Evolutionary conservation across 768 basidiomycete species (phyloP).

Genomic region (Hericium erinaceus): DNA sequence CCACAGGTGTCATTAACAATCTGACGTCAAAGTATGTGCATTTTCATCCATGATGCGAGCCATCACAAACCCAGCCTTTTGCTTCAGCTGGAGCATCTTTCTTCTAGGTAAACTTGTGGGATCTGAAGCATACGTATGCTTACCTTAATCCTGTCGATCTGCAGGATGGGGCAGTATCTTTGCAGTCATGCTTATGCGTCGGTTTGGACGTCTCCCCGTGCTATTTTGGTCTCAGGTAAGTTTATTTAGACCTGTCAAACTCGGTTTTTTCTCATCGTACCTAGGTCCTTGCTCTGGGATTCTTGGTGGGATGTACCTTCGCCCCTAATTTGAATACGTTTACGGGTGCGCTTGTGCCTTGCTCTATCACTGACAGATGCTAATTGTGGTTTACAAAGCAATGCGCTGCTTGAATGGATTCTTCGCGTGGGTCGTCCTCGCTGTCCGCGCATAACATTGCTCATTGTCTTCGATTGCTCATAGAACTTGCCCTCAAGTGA

Average conservation of each 20-base stretch:
- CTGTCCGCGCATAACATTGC: background rate
- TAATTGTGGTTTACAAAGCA: slow-evolving; percentile 20
- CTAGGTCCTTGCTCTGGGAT: slow-evolving; percentile 47
- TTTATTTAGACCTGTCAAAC: background rate
- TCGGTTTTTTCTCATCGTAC: background rate
- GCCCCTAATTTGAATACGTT: slow-evolving; percentile 49
- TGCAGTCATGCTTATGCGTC: slow-evolving; percentile 52
- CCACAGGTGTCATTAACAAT: slow-evolving; percentile 46
- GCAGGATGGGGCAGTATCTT: slow-evolving; percentile 51
- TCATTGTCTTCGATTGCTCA: background rate
- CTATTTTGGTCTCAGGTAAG: slow-evolving; percentile 64
- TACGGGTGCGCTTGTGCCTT: slow-evolving; percentile 34
- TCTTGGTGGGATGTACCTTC: slow-evolving; percentile 50
- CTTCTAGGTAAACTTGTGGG: slow-evolving; percentile 33
- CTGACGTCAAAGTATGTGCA: slow-evolving; percentile 37
- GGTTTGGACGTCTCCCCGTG: slow-evolving; percentile 53
- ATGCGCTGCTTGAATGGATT: slow-evolving; percentile 54
- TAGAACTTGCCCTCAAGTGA: slow-evolving; percentile 53
- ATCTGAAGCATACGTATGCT: background rate
- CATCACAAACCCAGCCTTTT: background rate
- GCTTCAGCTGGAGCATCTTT: slow-evolving; percentile 52
- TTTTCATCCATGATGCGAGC: background rate
- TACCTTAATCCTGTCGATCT: background rate
- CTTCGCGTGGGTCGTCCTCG: slow-evolving; percentile 34
- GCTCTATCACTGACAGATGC: background rate